A percentile compares a stretch with the other conserved stretches of the same genome.
Conservation (phyloP, 139 green algal species). For the Diplosphaera chodatii region DNA sequence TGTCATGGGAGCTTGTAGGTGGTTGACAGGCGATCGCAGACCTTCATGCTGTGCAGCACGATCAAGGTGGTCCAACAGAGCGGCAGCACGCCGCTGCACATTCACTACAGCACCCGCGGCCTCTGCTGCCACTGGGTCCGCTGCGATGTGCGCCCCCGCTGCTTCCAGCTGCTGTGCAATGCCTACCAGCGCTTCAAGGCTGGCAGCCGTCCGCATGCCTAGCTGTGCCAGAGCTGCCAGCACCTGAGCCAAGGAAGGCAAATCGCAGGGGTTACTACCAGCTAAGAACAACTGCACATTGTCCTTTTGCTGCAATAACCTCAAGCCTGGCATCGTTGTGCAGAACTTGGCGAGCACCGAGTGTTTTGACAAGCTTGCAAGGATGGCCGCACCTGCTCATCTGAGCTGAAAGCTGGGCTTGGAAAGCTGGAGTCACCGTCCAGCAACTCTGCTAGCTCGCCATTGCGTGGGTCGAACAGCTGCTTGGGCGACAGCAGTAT, state of each 20-base stretch:
- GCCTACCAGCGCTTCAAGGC: slow-evolving; percentile 34
- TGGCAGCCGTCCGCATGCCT: slow-evolving; percentile 34
- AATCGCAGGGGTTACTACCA: too few relatives aligned
- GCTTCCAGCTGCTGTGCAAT: slow-evolving; percentile 33
- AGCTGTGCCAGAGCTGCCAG: slow-evolving; percentile 39
- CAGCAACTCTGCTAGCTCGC: slow-evolving; percentile 36
- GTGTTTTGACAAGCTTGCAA: too few relatives aligned
- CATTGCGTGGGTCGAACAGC: slow-evolving; percentile 47
- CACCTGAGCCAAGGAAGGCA: too few relatives aligned
- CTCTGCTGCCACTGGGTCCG: background rate
- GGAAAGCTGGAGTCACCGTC: slow-evolving; percentile 42
- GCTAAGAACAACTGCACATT: too few relatives aligned
- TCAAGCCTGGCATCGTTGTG: too few relatives aligned
- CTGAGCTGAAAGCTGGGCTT: slow-evolving; percentile 16
- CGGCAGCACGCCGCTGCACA: background rate
- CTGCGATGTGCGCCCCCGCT: background rate
- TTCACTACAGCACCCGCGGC: background rate
- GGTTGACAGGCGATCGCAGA: too few relatives aligned
- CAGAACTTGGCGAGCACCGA: too few relatives aligned
- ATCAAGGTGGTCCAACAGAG: slow-evolving; percentile 43
- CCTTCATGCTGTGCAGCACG: background rate
- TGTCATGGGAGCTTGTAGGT: too few relatives aligned
- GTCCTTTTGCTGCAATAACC: too few relatives aligned
- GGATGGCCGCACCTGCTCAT: background rate
- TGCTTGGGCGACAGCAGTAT: slow-evolving; percentile 10